Evolutionary conservation across 2,329 filamentous ascomycete species (phyloP).

Genomic region (Phialemoniopsis sp.): DNA sequence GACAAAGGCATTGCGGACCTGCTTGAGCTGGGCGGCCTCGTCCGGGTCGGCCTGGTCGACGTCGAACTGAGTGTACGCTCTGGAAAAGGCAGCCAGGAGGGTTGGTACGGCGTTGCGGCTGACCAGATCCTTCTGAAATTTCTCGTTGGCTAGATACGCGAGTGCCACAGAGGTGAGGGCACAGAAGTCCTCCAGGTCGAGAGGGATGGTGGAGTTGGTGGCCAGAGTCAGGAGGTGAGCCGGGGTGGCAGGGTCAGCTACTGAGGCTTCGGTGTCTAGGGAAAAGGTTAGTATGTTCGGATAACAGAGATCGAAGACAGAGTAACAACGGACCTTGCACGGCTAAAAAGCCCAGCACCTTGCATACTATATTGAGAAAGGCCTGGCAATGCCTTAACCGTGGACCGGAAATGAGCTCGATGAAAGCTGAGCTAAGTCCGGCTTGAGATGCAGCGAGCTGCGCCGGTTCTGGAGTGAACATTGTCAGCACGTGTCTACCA

Average conservation of each 20-base stretch:
- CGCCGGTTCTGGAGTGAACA: constrained; percentile 42
- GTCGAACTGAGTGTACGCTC: constrained; percentile 39
- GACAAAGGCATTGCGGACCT: constrained; percentile 45
- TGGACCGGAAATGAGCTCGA: constrained; percentile 43
- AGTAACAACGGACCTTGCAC: constrained; percentile 38
- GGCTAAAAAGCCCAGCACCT: constrained; percentile 49
- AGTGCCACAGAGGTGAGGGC: constrained; percentile 46
- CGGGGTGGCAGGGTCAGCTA: constrained; percentile 41
- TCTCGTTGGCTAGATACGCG: constrained; percentile 50
- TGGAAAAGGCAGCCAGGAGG: constrained; percentile 44
- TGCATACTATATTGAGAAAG: constrained; percentile 50
- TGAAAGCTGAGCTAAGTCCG: constrained; percentile 42
- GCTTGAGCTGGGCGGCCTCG: constrained; percentile 39
- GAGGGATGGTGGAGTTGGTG: constrained; percentile 26
- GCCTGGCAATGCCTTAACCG: constrained; percentile 32
- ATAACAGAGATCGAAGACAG: neutral
- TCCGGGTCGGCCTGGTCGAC: constrained; percentile 36
- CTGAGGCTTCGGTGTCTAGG: constrained; percentile 38
- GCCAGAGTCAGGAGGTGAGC: constrained; percentile 46
- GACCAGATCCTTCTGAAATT: constrained; percentile 46
- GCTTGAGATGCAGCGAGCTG: constrained; percentile 51
- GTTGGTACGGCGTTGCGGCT: constrained; percentile 28
- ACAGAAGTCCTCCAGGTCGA: constrained; percentile 52
- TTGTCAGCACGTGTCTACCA: constrained; percentile 8
- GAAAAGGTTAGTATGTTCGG: constrained; percentile 8